These are phyloP conservation scores for Stereum hirsutum DNA, from an alignment of 1,284 basidiomycete species.

Conservation along the genomic window DNA sequence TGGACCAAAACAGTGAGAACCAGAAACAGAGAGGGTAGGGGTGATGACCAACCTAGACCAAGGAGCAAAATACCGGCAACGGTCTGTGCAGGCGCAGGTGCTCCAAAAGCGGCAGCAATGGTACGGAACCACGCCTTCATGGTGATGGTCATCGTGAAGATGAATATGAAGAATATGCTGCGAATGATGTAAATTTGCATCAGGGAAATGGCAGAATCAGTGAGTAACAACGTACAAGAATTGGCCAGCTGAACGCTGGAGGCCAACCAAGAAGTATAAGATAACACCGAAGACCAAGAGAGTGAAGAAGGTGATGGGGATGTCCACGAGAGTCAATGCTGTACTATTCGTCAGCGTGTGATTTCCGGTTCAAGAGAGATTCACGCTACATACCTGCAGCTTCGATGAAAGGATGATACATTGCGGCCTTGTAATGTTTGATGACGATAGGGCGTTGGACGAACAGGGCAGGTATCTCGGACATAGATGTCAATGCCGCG, in stretches of 20 bases:
- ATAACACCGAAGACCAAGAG: constrained; percentile 41
- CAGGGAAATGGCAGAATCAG: background rate
- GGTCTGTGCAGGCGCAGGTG: constrained; percentile 47
- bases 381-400: too few species aligned
- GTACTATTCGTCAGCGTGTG: too few species aligned
- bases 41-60: too few species aligned
- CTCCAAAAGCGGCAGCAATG: constrained; percentile 43
- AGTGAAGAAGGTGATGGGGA: constrained; percentile 52
- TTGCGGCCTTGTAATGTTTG: constrained; percentile 45
- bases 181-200: too few species aligned
- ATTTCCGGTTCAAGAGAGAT: too few species aligned
- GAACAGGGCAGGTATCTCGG: constrained; percentile 69
- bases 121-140: constrained; percentile 58
- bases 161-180: constrained; percentile 45
- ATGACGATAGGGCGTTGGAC: constrained; percentile 65
- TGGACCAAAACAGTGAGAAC: too few species aligned
- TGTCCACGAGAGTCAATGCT: constrained; percentile 62
- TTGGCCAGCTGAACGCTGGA: constrained; percentile 40
- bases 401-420: constrained; percentile 61
- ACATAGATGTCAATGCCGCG: constrained; percentile 44
- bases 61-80: constrained; percentile 47
- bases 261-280: constrained; percentile 59
- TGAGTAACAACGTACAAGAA: constrained; percentile 40
- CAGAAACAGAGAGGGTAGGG: too few species aligned
- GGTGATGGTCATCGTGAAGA: constrained; percentile 37